phyloP scores from a whole-genome alignment of 73 alveolate genomes.

The Uronychia setigera region DNA sequence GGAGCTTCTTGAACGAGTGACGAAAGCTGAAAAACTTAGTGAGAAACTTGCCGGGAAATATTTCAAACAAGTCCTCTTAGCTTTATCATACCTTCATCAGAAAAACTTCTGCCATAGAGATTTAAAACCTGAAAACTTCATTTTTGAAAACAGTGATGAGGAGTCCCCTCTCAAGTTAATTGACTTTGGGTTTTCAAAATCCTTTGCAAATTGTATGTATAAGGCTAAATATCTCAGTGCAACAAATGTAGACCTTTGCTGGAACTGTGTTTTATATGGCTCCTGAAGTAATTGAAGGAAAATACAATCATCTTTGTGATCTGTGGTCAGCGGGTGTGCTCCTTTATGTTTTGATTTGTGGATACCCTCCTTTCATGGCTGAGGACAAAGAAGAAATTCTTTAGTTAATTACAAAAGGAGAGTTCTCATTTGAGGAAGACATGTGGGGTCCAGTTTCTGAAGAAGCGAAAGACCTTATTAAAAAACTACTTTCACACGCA shows the following conservation, averaged over 20 bases:
- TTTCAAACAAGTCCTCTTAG: constrained; percentile 16
- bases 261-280: constrained; percentile 67
- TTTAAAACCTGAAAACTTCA: constrained; percentile 29
- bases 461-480: constrained; percentile 63
- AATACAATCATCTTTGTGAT: constrained; percentile 58
- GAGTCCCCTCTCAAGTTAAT: constrained; percentile 27
- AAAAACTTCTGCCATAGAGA: constrained; percentile 24
- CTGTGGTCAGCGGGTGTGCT: constrained; percentile 72
- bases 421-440: constrained; percentile 54
- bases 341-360: constrained; percentile 51
- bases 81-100: constrained; percentile 8
- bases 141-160: not conserved
- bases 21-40: constrained; percentile 73
- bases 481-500: constrained; percentile 43
- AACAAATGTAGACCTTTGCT: constrained; percentile 46
- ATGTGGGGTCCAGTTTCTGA: constrained; percentile 65
- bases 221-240: not conserved
- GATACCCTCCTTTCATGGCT: constrained; percentile 60
- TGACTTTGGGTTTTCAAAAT: constrained; percentile 47
- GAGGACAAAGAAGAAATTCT: constrained; percentile 22
- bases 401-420: constrained; percentile 20
- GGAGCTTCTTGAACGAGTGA: constrained; percentile 86
- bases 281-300: constrained; percentile 57
- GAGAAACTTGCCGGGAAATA: constrained; percentile 80
- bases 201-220: constrained; percentile 7